Percentiles rank a stretch among this genome's conserved stretches.
Conservation (phyloP, 768 basidiomycete genomes). For the Pleurotus djamor region DNA sequence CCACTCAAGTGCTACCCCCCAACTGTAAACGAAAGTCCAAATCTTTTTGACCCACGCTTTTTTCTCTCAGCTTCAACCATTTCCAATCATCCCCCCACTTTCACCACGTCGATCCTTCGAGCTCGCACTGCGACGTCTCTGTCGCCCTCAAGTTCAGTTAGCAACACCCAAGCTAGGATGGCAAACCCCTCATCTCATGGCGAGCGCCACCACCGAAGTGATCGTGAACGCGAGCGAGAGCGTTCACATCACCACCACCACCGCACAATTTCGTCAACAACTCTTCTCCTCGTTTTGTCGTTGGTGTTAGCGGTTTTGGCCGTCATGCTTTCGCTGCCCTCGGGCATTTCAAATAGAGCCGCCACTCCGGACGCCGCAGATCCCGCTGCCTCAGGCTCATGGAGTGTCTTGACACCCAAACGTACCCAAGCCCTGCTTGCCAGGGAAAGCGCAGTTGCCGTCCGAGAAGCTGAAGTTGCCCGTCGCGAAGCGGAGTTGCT, state of each 20-base stretch:
- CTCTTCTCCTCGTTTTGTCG: conserved; percentile 82
- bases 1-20: conserved; percentile 14
- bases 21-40: not conserved
- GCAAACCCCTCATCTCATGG: conserved; percentile 80
- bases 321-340: conserved; percentile 85
- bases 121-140: conserved; percentile 63
- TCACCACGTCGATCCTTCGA: conserved; percentile 69
- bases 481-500: conserved; percentile 86
- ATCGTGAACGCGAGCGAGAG: conserved; percentile 37
- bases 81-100: conserved; percentile 30
- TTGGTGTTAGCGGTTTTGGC: conserved; percentile 87
- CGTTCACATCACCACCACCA: conserved; percentile 74
- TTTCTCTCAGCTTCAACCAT: conserved; percentile 7
- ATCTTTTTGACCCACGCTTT: not conserved
- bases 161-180: conserved; percentile 75
- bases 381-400: conserved; percentile 50
- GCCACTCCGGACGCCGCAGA: conserved; percentile 26
- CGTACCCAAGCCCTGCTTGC: conserved; percentile 78
- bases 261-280: conserved; percentile 87
- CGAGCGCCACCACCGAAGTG: conserved; percentile 51
- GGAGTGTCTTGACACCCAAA: conserved; percentile 78
- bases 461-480: conserved; percentile 86
- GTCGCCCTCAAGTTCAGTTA: conserved; percentile 66
- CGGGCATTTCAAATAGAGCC: conserved; percentile 31
- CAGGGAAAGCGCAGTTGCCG: conserved; percentile 76